phyloP scores from a whole-genome alignment of 2,329 filamentous ascomycete genomes.

The Microdochium nivale region DNA sequence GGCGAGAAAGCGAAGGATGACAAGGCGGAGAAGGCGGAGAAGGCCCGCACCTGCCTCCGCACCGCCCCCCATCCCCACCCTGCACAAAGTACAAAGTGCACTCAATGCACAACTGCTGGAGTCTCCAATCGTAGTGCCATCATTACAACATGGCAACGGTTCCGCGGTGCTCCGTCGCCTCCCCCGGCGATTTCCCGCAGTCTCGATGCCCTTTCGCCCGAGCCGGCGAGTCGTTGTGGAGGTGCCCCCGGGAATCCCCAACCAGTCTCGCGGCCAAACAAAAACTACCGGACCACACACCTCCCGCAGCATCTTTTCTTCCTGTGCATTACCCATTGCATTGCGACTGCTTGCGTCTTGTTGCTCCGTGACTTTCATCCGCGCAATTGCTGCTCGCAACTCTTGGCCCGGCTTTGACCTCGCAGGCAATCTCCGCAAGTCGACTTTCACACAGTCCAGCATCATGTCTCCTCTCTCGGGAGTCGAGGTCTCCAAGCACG shows the following conservation, averaged over 20 bases:
- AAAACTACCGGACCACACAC: background rate
- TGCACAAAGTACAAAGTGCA: background rate
- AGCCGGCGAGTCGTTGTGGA: background rate
- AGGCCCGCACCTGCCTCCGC: background rate
- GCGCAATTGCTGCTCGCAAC: too few relatives aligned
- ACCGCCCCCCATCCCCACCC: background rate
- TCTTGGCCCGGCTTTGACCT: background rate
- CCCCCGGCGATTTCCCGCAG: background rate
- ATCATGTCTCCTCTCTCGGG: constrained; percentile 37
- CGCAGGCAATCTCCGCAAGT: background rate
- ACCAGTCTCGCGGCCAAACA: background rate
- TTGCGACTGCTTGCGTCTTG: background rate
- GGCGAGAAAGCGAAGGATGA: background rate
- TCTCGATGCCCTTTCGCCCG: background rate
- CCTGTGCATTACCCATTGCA: background rate
- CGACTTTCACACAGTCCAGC: background rate
- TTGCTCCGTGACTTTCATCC: too few relatives aligned
- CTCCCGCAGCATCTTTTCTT: background rate
- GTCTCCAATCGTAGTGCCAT: background rate
- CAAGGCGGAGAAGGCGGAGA: background rate
- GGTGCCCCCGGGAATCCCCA: background rate
- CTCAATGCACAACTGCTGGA: background rate
- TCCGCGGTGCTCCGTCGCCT: too few relatives aligned
- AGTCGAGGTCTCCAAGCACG: constrained; percentile 58
- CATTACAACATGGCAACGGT: too few relatives aligned